These are phyloP conservation scores for Nicotiana sylvestris DNA, from an alignment of 257 asterid genomes.

Conservation along the genomic window DNA sequence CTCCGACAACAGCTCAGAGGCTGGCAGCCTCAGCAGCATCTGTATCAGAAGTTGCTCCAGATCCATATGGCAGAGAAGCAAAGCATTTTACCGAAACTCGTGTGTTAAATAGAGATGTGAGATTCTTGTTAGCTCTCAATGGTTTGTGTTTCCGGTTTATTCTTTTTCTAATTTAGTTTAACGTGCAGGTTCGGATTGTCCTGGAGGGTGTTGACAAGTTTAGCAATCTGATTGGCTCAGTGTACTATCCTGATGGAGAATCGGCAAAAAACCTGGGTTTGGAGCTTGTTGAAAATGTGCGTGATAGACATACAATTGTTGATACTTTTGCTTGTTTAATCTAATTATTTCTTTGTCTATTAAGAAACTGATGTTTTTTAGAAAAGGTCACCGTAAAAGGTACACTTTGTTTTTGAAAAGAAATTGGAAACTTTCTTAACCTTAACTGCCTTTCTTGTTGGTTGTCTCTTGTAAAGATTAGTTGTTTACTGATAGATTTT, in stretches of 20 bases:
- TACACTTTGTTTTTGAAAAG: background rate
- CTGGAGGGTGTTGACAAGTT: conserved; percentile 95
- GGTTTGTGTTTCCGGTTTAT: background rate
- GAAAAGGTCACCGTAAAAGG: background rate
- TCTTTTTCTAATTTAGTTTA: conserved; percentile 6
- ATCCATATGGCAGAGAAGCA: conserved; percentile 91
- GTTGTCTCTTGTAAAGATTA: background rate
- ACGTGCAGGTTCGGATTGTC: conserved; percentile 79
- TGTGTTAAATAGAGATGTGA: conserved; percentile 89
- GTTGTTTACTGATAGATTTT: background rate
- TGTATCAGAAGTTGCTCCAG: conserved; percentile 66
- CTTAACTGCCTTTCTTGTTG: background rate
- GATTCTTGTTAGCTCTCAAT: conserved; percentile 15
- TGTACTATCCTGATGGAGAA: conserved; percentile 87
- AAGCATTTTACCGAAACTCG: conserved; percentile 93
- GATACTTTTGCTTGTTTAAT: background rate
- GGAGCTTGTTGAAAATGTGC: conserved; percentile 88
- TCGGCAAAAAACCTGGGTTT: conserved; percentile 80
- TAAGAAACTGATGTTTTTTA: background rate
- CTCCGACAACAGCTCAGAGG: conserved; percentile 88
- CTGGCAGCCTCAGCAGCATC: conserved; percentile 62
- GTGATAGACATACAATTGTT: conserved; percentile 10
- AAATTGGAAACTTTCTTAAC: background rate
- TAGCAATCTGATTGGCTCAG: conserved; percentile 84
- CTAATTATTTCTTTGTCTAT: background rate